A percentile compares a stretch with the other conserved stretches of the same genome.
These are phyloP conservation scores for Astragalus glycyphyllos DNA, from an alignment of 306 rosid species.

Conservation along the genomic window DNA sequence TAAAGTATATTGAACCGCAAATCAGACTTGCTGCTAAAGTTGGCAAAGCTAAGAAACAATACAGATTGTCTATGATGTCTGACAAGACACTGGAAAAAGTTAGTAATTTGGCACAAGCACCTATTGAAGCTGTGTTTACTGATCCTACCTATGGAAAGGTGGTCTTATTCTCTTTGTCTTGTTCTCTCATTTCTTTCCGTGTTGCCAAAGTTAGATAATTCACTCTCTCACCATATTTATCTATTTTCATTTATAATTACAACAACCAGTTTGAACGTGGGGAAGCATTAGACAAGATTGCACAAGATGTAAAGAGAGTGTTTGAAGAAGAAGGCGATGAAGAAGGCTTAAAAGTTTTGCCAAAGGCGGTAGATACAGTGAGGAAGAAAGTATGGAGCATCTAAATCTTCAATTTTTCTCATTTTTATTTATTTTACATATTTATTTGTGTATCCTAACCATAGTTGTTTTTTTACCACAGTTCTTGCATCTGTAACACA, in stretches of 20 bases:
- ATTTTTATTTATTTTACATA: background rate
- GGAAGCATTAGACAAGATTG: constrained; percentile 83
- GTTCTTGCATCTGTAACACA: background rate
- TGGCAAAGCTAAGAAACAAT: constrained; percentile 85
- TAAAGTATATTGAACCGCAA: constrained; percentile 94
- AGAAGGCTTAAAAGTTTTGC: constrained; percentile 78
- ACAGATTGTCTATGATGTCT: constrained; percentile 84
- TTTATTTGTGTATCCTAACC: constrained; percentile 21
- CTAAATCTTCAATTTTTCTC: constrained; percentile 16
- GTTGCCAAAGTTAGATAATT: background rate
- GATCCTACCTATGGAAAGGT: constrained; percentile 97
- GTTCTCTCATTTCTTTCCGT: constrained; percentile 23
- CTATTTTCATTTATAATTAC: constrained; percentile 33
- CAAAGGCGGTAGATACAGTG: constrained; percentile 91
- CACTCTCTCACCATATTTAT: constrained; percentile 13
- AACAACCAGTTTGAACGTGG: constrained; percentile 90
- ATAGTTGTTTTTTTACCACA: constrained; percentile 16
- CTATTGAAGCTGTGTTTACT: constrained; percentile 84
- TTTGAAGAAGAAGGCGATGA: constrained; percentile 90
- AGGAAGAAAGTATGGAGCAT: constrained; percentile 76
- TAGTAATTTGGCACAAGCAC: constrained; percentile 69
- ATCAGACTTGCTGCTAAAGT: constrained; percentile 87
- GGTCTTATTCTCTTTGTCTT: constrained; percentile 22
- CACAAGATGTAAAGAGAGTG: constrained; percentile 75
- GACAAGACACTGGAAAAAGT: constrained; percentile 84